Conservation (phyloP, 2,329 filamentous ascomycete species). For the Microdochium trichocladiopsis region DNA sequence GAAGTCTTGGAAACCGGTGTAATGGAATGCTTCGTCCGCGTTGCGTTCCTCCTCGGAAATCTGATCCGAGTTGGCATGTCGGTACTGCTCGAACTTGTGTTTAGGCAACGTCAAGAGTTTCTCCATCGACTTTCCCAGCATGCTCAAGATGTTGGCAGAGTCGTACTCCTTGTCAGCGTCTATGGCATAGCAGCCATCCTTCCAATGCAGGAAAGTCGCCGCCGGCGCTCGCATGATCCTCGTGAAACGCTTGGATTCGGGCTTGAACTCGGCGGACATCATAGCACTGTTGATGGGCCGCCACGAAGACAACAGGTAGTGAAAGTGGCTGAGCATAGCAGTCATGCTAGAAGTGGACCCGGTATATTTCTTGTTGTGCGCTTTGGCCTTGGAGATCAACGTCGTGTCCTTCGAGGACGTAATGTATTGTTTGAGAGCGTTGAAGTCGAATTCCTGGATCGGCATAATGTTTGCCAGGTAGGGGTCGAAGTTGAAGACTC, state of each 20-base stretch:
- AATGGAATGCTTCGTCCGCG: conserved; percentile 76
- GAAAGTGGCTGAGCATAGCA: conserved; percentile 77
- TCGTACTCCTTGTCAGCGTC: conserved; percentile 95
- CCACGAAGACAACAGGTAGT: conserved; percentile 84
- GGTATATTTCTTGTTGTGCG: conserved; percentile 70
- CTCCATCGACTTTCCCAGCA: conserved; percentile 93
- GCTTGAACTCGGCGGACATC: conserved; percentile 60
- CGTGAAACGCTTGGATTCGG: conserved; percentile 62
- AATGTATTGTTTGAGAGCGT: conserved; percentile 76
- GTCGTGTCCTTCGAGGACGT: conserved; percentile 80
- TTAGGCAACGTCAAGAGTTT: conserved; percentile 82
- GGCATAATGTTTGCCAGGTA: conserved; percentile 93
- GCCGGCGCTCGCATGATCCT: conserved; percentile 64
- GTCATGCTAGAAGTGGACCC: conserved; percentile 99
- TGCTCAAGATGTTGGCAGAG: conserved; percentile 75
- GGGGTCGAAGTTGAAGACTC: conserved; percentile 94
- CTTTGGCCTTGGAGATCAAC: conserved; percentile 60
- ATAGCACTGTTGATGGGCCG: conserved; percentile 60
- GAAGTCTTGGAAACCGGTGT: conserved; percentile 78
- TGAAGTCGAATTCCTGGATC: conserved; percentile 84
- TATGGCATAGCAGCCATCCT: conserved; percentile 84
- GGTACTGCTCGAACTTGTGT: conserved; percentile 79
- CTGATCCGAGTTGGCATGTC: conserved; percentile 58
- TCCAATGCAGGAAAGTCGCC: conserved; percentile 75
- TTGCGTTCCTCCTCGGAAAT: conserved; percentile 66